Base-by-base conservation (phyloP, 345 rosid genomes). In the Rhodomyrtus tomentosa region DNA sequence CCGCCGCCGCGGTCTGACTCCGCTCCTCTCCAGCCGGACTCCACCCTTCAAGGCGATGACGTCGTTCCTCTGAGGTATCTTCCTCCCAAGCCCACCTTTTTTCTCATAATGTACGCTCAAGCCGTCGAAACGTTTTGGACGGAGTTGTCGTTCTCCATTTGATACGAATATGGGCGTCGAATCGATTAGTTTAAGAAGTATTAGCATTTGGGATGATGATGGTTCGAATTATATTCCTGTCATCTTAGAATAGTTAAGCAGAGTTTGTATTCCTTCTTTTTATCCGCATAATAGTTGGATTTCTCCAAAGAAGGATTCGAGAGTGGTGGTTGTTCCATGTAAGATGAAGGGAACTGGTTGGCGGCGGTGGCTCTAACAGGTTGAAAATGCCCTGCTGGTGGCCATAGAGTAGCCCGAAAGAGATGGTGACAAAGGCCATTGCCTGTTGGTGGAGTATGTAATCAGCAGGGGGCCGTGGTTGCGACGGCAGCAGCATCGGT, bases 31-130 rank as follows among this genome's bases (percentile, higher is more conserved):
- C 91, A 68, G 52, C 80, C 87, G 62, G 83, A 86, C 73, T 82
- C 91, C 84, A 51, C 85, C 54, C 15, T 56, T 18, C 32, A 81
- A 56, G 86, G 83, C 18, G 82, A 87, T 49, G 89, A 83, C 49
- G 52, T 85, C 81, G 86, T 86, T 83, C 89, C 88, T 84, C 83
- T 87, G 86, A 89, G 96, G 98, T 86, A 76, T 48, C 51, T 58
- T 42, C 81, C 12, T 24, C 22, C n/a, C 22, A 14, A 21, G 82
- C 84, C 84, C 15, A 4, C 15, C 32, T 12, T 9, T 2, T n/a
- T 13, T 32, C 27, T 53, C 48, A 4, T 51, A 27, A 49, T 83
- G 55, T 58, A 4, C 79, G 12, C 45, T 36, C 79, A 18, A 16
- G 74, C 74, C 74, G 74, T 29, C 74, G 21, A 62, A 62, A 29